phyloP scores from a whole-genome alignment of 306 rosid genomes.

The Rosa rugosa region DNA sequence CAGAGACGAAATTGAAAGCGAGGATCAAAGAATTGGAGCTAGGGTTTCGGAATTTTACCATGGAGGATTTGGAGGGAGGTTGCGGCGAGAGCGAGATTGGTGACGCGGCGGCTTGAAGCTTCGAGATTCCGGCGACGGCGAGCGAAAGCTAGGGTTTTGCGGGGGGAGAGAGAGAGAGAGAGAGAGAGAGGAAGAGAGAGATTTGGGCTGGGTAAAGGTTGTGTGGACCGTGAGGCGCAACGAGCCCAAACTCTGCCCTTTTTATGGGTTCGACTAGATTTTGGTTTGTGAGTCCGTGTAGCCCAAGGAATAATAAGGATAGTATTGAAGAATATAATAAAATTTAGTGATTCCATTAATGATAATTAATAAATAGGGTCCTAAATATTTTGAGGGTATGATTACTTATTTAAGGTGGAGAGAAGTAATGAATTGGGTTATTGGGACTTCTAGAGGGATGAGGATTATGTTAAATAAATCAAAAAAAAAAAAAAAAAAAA shows the following conservation, averaged over 20 bases:
- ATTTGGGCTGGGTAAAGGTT: background rate
- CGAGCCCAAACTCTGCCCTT: background rate
- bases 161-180: background rate
- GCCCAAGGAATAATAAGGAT: background rate
- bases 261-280: background rate
- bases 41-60: background rate
- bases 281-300: background rate
- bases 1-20: background rate
- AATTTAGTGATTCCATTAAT: background rate
- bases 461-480: no score
- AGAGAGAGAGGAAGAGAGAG: background rate
- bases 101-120: background rate
- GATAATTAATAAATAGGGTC: background rate
- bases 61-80: background rate
- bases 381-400: no score
- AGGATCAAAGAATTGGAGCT: background rate
- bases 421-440: no score
- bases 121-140: conserved; percentile 4
- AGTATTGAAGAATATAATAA: no score
- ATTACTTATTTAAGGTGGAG: no score
- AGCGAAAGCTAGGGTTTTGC: background rate
- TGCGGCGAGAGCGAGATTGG: background rate
- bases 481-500: no score
- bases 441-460: no score
- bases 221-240: background rate